Percentiles rank a stretch among this genome's conserved stretches.
Evolutionary conservation across 805 yeast species (phyloP).

Genomic region (Starmerella floricola): DNA sequence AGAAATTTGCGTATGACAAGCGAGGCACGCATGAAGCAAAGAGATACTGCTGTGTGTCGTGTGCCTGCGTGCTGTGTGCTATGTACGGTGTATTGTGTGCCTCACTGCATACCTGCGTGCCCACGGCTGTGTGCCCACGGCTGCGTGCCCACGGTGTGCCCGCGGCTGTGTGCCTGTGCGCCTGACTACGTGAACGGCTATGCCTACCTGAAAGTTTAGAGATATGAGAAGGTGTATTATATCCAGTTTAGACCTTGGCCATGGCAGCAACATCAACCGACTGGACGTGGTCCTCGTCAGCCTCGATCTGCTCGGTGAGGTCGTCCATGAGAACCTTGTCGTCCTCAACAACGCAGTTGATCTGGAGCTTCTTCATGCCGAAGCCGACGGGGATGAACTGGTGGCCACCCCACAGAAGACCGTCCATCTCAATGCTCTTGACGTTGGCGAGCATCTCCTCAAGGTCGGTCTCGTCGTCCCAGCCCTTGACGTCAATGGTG

Average conservation of each 20-base stretch:
- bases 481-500: constrained; percentile 96
- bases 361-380: constrained; percentile 99
- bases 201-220: no score
- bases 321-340: constrained; percentile 88
- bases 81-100: no score
- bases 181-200: no score
- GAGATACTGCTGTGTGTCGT: no score
- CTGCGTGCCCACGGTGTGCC: no score
- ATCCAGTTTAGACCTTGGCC: constrained; percentile 69
- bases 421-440: constrained; percentile 75
- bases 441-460: constrained; percentile 79
- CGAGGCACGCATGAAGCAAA: no score
- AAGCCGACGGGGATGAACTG: constrained; percentile 94
- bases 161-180: no score
- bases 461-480: constrained; percentile 99
- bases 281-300: constrained; percentile 98
- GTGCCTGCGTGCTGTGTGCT: no score
- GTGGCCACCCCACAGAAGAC: constrained; percentile 97
- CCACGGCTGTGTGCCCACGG: no score
- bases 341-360: constrained; percentile 97
- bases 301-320: constrained; percentile 60
- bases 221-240: background rate
- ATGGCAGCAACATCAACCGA: constrained; percentile 98
- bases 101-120: no score
- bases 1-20: no score